Conservation (phyloP, 805 yeast genomes). For the Kodamaea lidongshanica region DNA sequence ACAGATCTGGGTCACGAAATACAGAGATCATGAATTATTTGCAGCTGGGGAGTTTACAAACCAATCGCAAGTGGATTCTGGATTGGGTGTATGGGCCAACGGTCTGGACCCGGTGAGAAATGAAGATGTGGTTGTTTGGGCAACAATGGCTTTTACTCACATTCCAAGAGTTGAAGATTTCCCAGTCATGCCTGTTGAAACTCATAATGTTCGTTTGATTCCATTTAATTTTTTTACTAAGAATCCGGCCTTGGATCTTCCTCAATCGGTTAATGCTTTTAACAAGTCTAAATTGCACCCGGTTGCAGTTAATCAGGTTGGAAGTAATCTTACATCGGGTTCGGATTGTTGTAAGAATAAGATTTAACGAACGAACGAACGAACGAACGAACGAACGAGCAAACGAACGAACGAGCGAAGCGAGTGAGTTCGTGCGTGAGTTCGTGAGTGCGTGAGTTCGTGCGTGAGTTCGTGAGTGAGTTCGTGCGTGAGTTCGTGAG, state of each 20-base stretch:
- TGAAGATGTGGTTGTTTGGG: conserved; percentile 74
- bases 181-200: conserved; percentile 88
- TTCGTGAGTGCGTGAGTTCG: too few species aligned
- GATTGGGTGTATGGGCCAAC: conserved; percentile 65
- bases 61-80: conserved; percentile 67
- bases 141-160: conserved; percentile 75
- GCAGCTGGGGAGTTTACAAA: conserved; percentile 87
- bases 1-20: conserved; percentile 78
- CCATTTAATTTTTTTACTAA: conserved; percentile 72
- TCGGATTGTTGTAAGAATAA: conserved; percentile 39
- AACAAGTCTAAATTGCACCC: conserved; percentile 52
- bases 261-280: conserved; percentile 60
- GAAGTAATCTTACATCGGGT: too few species aligned
- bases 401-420: too few species aligned
- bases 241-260: conserved; percentile 75
- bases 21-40: conserved; percentile 61
- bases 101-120: conserved; percentile 64
- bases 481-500: too few species aligned
- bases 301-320: conserved; percentile 18
- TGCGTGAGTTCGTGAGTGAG: too few species aligned
- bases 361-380: conserved; percentile 14
- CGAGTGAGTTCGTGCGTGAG: too few species aligned
- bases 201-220: conserved; percentile 54
- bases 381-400: too few species aligned
- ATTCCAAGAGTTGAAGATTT: conserved; percentile 80